phyloP scores from a whole-genome alignment of 192 early-diverging fungal species.

The Backusella mclennaniae region DNA sequence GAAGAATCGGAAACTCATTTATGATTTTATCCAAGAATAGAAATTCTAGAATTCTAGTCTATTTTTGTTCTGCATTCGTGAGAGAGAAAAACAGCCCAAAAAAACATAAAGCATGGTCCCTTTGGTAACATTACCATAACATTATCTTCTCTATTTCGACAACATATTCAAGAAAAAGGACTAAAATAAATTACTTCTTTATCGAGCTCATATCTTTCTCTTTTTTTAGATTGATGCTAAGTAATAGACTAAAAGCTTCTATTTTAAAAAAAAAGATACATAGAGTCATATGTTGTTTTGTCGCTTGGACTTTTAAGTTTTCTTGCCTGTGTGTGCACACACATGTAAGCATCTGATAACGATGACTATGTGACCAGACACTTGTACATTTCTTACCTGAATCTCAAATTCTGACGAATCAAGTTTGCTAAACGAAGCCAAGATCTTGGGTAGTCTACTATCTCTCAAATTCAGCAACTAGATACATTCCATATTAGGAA shows the following conservation, averaged over 20 bases:
- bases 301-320: background rate
- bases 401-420: background rate
- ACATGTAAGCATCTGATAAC: background rate
- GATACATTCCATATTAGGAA: background rate
- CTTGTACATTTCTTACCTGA: background rate
- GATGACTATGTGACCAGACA: background rate
- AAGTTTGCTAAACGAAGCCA: background rate
- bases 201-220: no score
- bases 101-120: background rate
- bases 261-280: background rate
- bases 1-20: background rate
- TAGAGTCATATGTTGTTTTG: background rate
- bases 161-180: background rate
- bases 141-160: background rate
- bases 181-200: background rate
- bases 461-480: conserved; percentile 1
- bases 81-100: background rate
- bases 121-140: background rate
- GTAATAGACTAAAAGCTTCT: background rate
- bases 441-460: background rate
- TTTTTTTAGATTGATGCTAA: background rate
- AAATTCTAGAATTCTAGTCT: background rate
- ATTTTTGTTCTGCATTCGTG: background rate
- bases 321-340: background rate
- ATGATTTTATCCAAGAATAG: background rate